A percentile compares a stretch with the other conserved stretches of the same genome.
These are phyloP conservation scores for Annona squamosa DNA, from an alignment of 164 flowering plant species.

Conservation along the genomic window DNA sequence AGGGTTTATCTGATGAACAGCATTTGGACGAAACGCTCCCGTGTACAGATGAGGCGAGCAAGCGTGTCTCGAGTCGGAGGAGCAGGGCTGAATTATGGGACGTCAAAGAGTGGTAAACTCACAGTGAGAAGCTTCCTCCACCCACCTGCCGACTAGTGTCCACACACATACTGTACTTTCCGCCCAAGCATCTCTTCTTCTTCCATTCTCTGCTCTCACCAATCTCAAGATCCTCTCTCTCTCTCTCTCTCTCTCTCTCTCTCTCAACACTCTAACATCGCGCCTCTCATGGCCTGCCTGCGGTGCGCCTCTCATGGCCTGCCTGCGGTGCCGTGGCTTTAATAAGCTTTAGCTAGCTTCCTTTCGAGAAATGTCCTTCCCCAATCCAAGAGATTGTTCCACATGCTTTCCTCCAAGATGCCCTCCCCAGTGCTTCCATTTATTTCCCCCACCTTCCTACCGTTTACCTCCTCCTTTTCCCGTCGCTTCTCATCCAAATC, in stretches of 20 bases:
- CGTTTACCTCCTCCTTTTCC: slow-evolving; percentile 3
- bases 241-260: neutral
- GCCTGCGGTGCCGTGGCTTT: neutral
- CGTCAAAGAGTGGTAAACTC: neutral
- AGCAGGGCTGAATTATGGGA: neutral
- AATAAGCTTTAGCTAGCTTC: neutral
- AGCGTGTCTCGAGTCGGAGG: too few relatives aligned
- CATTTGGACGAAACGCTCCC: too few relatives aligned
- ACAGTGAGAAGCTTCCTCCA: neutral
- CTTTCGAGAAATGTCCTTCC: neutral
- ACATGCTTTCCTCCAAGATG: neutral
- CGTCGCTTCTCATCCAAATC: neutral
- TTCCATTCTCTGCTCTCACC: neutral
- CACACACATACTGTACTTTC: too few relatives aligned
- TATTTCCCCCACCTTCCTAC: neutral
- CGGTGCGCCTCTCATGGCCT: neutral
- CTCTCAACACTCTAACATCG: neutral
- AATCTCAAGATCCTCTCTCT: neutral
- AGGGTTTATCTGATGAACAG: too few relatives aligned
- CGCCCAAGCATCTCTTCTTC: too few relatives aligned
- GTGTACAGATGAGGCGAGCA: too few relatives aligned
- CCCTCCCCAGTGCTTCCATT: neutral
- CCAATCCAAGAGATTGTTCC: neutral
- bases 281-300: neutral
- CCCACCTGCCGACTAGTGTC: too few relatives aligned